Conservation (phyloP, 129 eudicot genomes). For the Flaveria sonorensis region DNA sequence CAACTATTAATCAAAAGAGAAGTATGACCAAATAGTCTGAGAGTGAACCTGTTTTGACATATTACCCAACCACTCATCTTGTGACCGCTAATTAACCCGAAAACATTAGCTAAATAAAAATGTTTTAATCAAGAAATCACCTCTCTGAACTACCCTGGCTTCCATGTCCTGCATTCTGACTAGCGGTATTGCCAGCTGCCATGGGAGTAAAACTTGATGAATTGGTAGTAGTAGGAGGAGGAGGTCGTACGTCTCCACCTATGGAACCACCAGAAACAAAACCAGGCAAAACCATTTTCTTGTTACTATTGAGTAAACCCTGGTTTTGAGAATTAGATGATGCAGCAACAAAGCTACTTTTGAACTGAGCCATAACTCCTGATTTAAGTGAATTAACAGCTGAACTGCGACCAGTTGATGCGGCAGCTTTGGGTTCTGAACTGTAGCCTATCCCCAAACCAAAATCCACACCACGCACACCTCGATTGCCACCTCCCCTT, state of each 20-base stretch:
- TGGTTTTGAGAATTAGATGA: slow-evolving; percentile 65
- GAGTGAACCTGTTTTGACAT: not conserved
- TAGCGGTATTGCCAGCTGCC: slow-evolving; percentile 37
- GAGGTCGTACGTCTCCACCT: slow-evolving; percentile 64
- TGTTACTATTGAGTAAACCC: slow-evolving; percentile 40
- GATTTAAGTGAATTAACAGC: slow-evolving; percentile 79
- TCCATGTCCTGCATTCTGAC: slow-evolving; percentile 43
- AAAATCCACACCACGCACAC: slow-evolving; percentile 97
- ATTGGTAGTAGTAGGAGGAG: slow-evolving; percentile 35
- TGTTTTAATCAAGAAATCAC: slow-evolving; percentile 35
- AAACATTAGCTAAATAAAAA: not conserved
- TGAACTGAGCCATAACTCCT: slow-evolving; percentile 87
- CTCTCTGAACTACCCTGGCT: slow-evolving; percentile 57
- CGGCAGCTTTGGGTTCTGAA: slow-evolving; percentile 46
- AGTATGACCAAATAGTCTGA: not conserved
- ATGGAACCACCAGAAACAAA: slow-evolving; percentile 95
- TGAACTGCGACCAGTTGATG: slow-evolving; percentile 62
- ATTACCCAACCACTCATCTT: not conserved
- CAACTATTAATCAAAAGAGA: not conserved
- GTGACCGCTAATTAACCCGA: slow-evolving; percentile 12
- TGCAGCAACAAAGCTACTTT: slow-evolving; percentile 88
- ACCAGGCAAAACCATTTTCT: slow-evolving; percentile 70
- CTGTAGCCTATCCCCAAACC: slow-evolving; percentile 95
- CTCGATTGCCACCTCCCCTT: slow-evolving; percentile 80
- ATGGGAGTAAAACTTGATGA: slow-evolving; percentile 40